Evolutionary conservation across 1,139 yeast species (phyloP).

Genomic region (Nakaseomyces sp.): DNA sequence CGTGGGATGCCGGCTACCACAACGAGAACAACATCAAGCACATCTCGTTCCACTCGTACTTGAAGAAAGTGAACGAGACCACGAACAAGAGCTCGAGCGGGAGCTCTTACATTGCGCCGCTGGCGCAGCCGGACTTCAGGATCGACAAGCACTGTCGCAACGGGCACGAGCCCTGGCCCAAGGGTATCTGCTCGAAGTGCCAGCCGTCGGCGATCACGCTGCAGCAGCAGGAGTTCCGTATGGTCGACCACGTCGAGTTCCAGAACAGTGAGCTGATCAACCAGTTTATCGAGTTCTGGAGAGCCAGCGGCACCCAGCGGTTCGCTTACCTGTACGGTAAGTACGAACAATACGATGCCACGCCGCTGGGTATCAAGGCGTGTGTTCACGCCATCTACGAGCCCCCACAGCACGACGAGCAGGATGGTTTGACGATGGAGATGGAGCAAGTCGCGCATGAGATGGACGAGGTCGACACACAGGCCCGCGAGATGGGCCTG

Average conservation of each 20-base stretch:
- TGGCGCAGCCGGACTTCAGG: slow-evolving; percentile 59
- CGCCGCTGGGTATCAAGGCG: slow-evolving; percentile 86
- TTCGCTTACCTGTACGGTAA: slow-evolving; percentile 78
- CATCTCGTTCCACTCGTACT: slow-evolving; percentile 73
- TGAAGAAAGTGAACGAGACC: slow-evolving; percentile 61
- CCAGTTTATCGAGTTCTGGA: slow-evolving; percentile 83
- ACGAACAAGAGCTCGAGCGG: slow-evolving; percentile 56
- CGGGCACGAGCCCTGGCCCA: slow-evolving; percentile 92
- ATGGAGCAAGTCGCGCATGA: slow-evolving; percentile 43
- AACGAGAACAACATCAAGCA: slow-evolving; percentile 77
- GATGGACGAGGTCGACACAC: slow-evolving; percentile 45
- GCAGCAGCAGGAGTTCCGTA: slow-evolving; percentile 81
- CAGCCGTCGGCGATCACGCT: slow-evolving; percentile 93
- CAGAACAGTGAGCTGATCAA: slow-evolving; percentile 66
- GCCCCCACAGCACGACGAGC: slow-evolving; percentile 80
- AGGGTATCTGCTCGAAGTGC: slow-evolving; percentile 92
- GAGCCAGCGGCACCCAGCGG: slow-evolving; percentile 79
- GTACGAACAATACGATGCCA: slow-evolving; percentile 62
- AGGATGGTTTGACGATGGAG: slow-evolving; percentile 70
- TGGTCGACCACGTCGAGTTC: slow-evolving; percentile 97
- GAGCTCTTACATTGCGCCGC: slow-evolving; percentile 71
- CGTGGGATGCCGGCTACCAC: slow-evolving; percentile 79
- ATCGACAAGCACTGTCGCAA: slow-evolving; percentile 58
- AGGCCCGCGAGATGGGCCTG: slow-evolving; percentile 59
- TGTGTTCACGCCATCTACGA: slow-evolving; percentile 91